Percentiles rank a stretch among this genome's conserved stretches.
phyloP scores from a whole-genome alignment of 2,329 filamentous ascomycete genomes.

The Grosmannia huntii region DNA sequence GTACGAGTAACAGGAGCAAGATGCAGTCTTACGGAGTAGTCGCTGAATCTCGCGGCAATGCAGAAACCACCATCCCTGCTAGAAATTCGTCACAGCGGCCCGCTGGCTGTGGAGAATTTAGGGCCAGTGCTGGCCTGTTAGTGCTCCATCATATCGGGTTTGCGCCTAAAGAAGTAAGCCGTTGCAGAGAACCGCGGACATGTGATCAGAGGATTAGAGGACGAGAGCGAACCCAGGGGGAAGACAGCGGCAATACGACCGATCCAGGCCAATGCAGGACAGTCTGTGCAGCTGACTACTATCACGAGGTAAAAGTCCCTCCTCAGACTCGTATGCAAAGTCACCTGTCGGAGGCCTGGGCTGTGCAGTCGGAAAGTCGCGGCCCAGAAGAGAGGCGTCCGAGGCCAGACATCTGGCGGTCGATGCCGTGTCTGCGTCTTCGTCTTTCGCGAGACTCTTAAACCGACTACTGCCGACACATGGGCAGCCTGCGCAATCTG shows the following conservation, averaged over 20 bases:
- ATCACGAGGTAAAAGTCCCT: neutral
- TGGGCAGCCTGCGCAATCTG: too few relatives aligned
- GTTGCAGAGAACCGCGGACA: neutral
- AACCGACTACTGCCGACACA: too few relatives aligned
- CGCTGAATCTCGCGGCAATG: neutral
- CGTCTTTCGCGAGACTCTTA: too few relatives aligned
- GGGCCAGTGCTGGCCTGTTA: neutral
- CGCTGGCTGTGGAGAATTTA: conserved; percentile 1
- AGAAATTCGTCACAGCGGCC: neutral
- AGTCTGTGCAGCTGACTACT: neutral
- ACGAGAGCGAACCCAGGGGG: neutral
- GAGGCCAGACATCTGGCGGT: neutral
- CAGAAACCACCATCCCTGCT: neutral
- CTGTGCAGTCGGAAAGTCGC: neutral
- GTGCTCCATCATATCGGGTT: neutral
- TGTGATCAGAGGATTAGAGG: neutral
- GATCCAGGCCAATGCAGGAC: neutral
- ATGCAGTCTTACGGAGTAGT: neutral
- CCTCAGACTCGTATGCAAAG: neutral
- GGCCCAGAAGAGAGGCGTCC: neutral
- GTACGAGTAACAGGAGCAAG: too few relatives aligned
- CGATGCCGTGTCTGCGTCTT: neutral
- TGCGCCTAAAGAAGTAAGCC: neutral
- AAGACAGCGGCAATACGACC: neutral
- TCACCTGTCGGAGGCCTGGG: neutral